Percentiles rank a stretch among this genome's conserved stretches.
Conservation (phyloP, 169 alveolate genomes). For the Plasmodium reichenowi region DNA sequence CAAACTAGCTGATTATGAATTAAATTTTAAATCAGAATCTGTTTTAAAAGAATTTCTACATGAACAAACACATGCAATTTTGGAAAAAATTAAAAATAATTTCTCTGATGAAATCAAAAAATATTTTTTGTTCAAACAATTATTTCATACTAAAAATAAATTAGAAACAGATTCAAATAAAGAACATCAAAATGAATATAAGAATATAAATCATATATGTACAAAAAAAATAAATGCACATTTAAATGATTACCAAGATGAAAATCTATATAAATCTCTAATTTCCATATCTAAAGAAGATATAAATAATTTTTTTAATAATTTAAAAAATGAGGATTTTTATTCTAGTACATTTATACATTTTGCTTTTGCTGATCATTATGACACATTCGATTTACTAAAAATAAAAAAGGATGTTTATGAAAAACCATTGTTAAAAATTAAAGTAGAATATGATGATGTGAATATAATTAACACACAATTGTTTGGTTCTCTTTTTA, state of each 20-base stretch:
- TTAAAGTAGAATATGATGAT: slow-evolving; percentile 78
- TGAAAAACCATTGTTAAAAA: slow-evolving; percentile 61
- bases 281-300: slow-evolving; percentile 5
- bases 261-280: background rate
- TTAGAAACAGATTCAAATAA: background rate
- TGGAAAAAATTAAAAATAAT: slow-evolving; percentile 16
- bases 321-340: slow-evolving; percentile 42
- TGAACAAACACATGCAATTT: slow-evolving; percentile 20
- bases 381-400: slow-evolving; percentile 51
- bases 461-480: slow-evolving; percentile 83
- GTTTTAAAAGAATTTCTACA: slow-evolving; percentile 40
- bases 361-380: slow-evolving; percentile 15
- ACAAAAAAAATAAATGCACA: background rate
- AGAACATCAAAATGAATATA: background rate
- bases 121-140: slow-evolving; percentile 36
- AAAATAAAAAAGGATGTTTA: slow-evolving; percentile 53
- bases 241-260: background rate
- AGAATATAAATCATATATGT: background rate
- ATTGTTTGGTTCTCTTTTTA: slow-evolving; percentile 83
- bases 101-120: slow-evolving; percentile 29
- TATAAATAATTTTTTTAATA: slow-evolving; percentile 14
- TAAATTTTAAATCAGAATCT: slow-evolving; percentile 39
- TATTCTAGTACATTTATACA: slow-evolving; percentile 48
- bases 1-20: slow-evolving; percentile 14
- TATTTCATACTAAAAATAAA: slow-evolving; percentile 3